phyloP scores from a whole-genome alignment of 352 stramenopile species.

The Globisporangium nodosum region DNA sequence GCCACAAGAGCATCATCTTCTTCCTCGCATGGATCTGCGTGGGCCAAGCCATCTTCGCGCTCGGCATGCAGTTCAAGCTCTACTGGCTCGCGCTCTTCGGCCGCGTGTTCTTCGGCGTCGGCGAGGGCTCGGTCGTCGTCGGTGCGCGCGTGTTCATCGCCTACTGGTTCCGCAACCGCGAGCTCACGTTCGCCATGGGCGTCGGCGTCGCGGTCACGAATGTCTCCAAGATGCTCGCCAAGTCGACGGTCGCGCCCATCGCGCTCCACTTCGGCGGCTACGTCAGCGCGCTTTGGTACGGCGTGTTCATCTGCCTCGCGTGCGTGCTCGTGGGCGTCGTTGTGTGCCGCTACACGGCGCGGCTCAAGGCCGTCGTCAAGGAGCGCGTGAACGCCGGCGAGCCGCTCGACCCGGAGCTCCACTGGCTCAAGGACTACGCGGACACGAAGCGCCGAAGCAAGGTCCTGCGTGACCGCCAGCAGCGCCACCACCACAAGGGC shows the following conservation, averaged over 20 bases:
- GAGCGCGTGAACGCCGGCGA: constrained; percentile 48
- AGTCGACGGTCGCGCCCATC: constrained; percentile 81
- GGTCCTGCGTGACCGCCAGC: constrained; percentile 14
- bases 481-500: background rate
- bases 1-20: constrained; percentile 65
- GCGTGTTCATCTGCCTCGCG: constrained; percentile 46
- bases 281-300: constrained; percentile 82
- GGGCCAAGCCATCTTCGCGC: constrained; percentile 71
- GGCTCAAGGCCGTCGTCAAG: constrained; percentile 62
- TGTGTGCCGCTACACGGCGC: constrained; percentile 54
- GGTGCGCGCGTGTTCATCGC: constrained; percentile 77
- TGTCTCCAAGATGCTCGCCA: constrained; percentile 89
- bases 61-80: constrained; percentile 64
- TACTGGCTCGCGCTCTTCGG: constrained; percentile 80
- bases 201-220: constrained; percentile 88
- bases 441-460: constrained; percentile 60
- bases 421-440: constrained; percentile 69
- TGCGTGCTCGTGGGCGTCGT: constrained; percentile 47
- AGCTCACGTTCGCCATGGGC: constrained; percentile 88
- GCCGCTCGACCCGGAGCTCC: constrained; percentile 43
- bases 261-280: constrained; percentile 84
- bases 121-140: constrained; percentile 76
- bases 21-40: constrained; percentile 82
- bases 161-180: constrained; percentile 73
- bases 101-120: constrained; percentile 79